Evolutionary conservation across 805 yeast species (phyloP).

Genomic region (Kodamaea lidongshanica): DNA sequence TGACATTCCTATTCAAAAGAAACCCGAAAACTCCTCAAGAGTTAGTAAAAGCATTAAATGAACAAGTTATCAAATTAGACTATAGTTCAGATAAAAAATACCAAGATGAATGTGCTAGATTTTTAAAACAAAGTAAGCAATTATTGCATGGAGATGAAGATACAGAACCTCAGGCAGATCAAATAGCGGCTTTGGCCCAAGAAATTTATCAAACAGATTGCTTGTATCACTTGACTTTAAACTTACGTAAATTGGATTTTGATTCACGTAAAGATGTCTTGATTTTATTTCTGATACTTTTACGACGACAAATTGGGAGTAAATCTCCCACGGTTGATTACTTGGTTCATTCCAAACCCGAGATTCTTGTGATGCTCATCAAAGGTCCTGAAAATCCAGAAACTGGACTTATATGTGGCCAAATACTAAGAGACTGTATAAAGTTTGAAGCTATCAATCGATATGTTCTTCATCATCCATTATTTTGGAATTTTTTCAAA

Average conservation of each 20-base stretch:
- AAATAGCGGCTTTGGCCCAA: conserved; percentile 66
- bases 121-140: conserved; percentile 56
- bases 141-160: conserved; percentile 67
- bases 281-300: conserved; percentile 62
- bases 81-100: conserved; percentile 37
- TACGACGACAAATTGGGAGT: conserved; percentile 70
- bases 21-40: conserved; percentile 88
- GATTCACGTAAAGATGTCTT: conserved; percentile 85
- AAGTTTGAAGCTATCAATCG: conserved; percentile 66
- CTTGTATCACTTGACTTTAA: conserved; percentile 52
- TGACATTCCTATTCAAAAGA: conserved; percentile 89
- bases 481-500: conserved; percentile 77
- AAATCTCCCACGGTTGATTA: conserved; percentile 87
- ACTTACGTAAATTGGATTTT: conserved; percentile 69
- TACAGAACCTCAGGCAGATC: conserved; percentile 62
- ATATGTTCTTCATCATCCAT: conserved; percentile 51
- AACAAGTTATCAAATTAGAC: conserved; percentile 62
- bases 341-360: conserved; percentile 54
- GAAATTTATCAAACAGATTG: conserved; percentile 73
- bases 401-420: conserved; percentile 66
- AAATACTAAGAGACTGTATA: conserved; percentile 77
- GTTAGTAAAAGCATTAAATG: conserved; percentile 67
- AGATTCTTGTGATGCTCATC: conserved; percentile 55
- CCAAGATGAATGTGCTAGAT: conserved; percentile 71
- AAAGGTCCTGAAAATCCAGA: conserved; percentile 72